Conservation (phyloP, 2,329 filamentous ascomycete genomes). For the Ophiostoma sp. region DNA sequence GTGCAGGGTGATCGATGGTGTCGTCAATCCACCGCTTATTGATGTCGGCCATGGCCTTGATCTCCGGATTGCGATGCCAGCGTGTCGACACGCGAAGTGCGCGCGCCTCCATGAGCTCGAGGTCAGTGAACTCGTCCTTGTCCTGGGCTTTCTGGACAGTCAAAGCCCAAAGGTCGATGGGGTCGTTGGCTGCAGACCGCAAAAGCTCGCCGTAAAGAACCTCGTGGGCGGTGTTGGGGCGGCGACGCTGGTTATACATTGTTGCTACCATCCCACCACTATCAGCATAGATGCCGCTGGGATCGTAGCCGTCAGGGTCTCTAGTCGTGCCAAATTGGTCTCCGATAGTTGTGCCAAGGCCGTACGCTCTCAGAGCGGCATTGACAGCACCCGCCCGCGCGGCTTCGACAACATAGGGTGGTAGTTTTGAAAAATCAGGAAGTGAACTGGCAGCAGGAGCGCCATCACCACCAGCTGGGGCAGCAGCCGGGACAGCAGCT, state of each 20-base stretch:
- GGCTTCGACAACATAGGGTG: background rate
- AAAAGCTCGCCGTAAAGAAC: background rate
- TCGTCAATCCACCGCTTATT: background rate
- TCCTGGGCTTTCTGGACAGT: background rate
- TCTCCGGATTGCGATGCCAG: background rate
- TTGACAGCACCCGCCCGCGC: background rate
- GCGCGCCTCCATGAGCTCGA: background rate
- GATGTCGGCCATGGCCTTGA: background rate
- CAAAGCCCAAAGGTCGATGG: slow-evolving; percentile 14
- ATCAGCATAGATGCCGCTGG: background rate
- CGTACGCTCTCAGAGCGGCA: background rate
- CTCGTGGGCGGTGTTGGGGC: background rate
- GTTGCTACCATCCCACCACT: too few species aligned
- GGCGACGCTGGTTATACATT: background rate
- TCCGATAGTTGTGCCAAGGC: too few species aligned
- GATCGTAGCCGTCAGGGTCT: too few species aligned
- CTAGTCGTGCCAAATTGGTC: too few species aligned
- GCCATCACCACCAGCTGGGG: background rate
- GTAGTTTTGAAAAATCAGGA: background rate
- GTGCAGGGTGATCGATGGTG: background rate
- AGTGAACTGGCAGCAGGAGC: background rate
- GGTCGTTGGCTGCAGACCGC: slow-evolving; percentile 13
- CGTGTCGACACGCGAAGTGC: background rate
- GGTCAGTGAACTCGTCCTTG: background rate
- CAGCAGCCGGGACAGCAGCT: background rate